A percentile compares a stretch with the other conserved stretches of the same genome.
Conservation (phyloP, 169 alveolate species). For the Miamiensis avidus region DNA sequence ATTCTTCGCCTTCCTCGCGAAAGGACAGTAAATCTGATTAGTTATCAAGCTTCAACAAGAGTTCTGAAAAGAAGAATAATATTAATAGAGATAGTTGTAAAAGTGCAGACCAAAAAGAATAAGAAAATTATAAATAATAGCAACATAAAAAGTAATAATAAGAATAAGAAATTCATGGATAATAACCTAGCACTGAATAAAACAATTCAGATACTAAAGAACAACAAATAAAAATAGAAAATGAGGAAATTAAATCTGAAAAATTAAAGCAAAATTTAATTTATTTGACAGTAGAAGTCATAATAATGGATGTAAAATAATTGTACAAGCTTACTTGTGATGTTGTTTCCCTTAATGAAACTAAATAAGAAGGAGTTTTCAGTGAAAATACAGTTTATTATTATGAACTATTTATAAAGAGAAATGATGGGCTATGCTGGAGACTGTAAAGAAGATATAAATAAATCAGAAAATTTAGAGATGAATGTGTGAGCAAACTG, state of each 20-base stretch:
- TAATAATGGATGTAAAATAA: neutral
- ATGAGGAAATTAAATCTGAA: neutral
- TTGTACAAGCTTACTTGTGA: neutral
- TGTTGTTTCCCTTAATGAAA: neutral
- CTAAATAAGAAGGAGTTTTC: neutral
- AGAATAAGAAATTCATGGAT: too few relatives aligned
- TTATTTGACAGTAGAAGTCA: neutral
- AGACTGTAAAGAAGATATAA: neutral
- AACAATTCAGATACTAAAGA: too few relatives aligned
- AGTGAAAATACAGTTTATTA: neutral
- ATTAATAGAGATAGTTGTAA: too few relatives aligned
- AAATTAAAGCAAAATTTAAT: too few relatives aligned
- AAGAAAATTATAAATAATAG: too few relatives aligned
- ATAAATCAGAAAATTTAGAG: neutral
- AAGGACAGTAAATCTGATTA: too few relatives aligned
- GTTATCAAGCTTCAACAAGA: too few relatives aligned
- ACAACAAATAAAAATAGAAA: neutral
- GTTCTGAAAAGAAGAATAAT: too few relatives aligned
- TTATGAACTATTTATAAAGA: neutral
- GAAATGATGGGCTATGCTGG: neutral
- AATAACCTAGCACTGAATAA: too few relatives aligned
- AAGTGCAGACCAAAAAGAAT: too few relatives aligned
- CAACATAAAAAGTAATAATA: too few relatives aligned
- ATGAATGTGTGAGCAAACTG: neutral
- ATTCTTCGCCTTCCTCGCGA: too few relatives aligned